These are phyloP conservation scores for Hymenoscyphus salicellus DNA, from an alignment of 2,329 filamentous ascomycete species.

Conservation along the genomic window DNA sequence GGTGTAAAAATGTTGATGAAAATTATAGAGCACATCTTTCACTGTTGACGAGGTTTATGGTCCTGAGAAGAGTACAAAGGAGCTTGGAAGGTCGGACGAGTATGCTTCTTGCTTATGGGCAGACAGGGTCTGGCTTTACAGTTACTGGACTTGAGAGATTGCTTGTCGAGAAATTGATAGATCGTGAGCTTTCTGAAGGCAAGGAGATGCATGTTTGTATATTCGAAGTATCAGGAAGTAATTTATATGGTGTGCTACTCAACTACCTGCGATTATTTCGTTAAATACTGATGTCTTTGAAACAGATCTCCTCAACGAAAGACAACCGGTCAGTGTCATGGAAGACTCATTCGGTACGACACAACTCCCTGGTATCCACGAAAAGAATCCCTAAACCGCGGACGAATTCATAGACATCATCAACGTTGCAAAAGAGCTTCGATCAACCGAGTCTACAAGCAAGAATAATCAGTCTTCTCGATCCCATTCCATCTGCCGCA, in stretches of 20 bases:
- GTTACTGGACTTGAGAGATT: conserved; percentile 43
- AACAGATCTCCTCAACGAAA: conserved; percentile 42
- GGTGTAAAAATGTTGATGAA: no score
- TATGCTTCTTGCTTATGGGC: conserved; percentile 49
- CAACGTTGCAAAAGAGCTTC: conserved; percentile 60
- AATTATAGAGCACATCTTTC: no score
- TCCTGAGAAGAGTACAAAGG: conserved; percentile 14
- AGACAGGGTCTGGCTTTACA: conserved; percentile 48
- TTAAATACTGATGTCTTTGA: conserved; percentile 75
- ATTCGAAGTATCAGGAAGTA: conserved; percentile 26
- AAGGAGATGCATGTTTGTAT: no score
- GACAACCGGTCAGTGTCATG: conserved; percentile 43
- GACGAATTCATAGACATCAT: conserved; percentile 77
- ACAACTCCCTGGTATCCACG: conserved; percentile 45
- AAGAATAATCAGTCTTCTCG: conserved; percentile 49
- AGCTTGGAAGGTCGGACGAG: conserved; percentile 18
- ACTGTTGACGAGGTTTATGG: conserved; percentile 15
- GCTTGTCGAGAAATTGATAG: conserved; percentile 52
- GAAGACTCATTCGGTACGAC: conserved; percentile 46
- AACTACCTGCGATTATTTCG: conserved; percentile 87
- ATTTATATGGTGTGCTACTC: conserved; percentile 72
- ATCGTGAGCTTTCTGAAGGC: conserved; percentile 58
- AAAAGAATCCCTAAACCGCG: conserved; percentile 37
- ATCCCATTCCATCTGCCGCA: conserved; percentile 48
- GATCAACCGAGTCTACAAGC: conserved; percentile 42